Evolutionary conservation across 352 stramenopile genomes (phyloP).

Genomic region (Globisporangium okanoganense): DNA sequence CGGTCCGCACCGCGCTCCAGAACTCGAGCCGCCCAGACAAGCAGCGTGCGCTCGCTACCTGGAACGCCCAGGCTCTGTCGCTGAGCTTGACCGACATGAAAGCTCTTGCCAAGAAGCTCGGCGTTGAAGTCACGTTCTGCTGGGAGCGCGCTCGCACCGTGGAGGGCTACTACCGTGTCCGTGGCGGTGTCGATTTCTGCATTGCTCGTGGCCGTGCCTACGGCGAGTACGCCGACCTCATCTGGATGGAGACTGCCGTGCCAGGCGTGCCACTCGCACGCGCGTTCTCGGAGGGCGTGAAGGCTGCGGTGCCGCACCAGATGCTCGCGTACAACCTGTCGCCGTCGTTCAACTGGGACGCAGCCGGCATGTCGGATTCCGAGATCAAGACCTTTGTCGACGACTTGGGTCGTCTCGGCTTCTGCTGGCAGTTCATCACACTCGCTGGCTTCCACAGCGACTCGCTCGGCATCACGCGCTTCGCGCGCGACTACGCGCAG

Average conservation of each 20-base stretch:
- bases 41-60: constrained; percentile 60
- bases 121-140: constrained; percentile 90
- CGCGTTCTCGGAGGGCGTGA: constrained; percentile 93
- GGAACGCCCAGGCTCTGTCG: constrained; percentile 76
- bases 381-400: constrained; percentile 95
- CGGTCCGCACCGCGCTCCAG: constrained; percentile 80
- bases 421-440: constrained; percentile 99
- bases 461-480: constrained; percentile 94
- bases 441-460: constrained; percentile 98
- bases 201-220: constrained; percentile 95
- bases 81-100: constrained; percentile 77
- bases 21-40: constrained; percentile 61
- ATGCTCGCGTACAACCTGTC: constrained; percentile 99
- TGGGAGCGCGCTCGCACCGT: constrained; percentile 95
- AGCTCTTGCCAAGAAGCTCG: constrained; percentile 71
- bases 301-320: constrained; percentile 90
- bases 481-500: constrained; percentile 90
- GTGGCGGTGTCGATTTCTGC: constrained; percentile 96
- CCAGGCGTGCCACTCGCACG: constrained; percentile 93
- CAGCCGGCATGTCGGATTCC: constrained; percentile 92
- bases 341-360: constrained; percentile 99
- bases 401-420: constrained; percentile 94
- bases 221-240: constrained; percentile 93
- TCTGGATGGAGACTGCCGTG: constrained; percentile 98
- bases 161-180: constrained; percentile 97